phyloP scores from a whole-genome alignment of 225 moss, liverwort and hornwort genomes.

The Rhytidiadelphus loreus region DNA sequence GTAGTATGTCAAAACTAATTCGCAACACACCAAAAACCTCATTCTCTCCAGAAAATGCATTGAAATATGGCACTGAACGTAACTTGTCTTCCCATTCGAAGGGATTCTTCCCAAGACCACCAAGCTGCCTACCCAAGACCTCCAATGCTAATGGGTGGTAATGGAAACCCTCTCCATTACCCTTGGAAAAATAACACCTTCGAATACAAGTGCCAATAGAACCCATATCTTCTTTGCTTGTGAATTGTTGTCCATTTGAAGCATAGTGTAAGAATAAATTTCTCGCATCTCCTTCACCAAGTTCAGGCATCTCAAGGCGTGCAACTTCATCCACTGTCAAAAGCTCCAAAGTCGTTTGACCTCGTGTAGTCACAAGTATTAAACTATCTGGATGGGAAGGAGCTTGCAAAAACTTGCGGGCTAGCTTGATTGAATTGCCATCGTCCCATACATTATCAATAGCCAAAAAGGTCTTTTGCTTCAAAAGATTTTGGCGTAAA shows the following conservation, averaged over 20 bases:
- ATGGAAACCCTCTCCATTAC: too few species aligned
- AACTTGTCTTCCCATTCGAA: background rate
- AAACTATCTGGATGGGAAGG: background rate
- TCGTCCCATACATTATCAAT: background rate
- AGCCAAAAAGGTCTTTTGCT: background rate
- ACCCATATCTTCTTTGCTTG: background rate
- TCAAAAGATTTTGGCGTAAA: background rate
- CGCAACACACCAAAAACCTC: background rate
- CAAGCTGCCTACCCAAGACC: background rate
- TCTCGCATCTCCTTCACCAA: background rate
- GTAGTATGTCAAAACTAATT: background rate
- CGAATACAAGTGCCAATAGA: background rate
- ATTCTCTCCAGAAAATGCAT: background rate
- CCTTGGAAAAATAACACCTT: background rate
- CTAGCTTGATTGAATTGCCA: background rate
- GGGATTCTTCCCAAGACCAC: background rate
- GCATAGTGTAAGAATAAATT: background rate
- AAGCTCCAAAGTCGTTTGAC: background rate
- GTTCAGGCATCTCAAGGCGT: background rate
- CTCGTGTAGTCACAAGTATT: background rate
- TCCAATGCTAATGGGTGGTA: background rate
- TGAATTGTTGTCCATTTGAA: background rate
- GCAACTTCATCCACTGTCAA: background rate
- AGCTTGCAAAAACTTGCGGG: background rate
- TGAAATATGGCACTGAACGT: rapidly evolving